Conservation (phyloP, 495 filamentous ascomycete species). For the Aspergillus carlsbadensis region DNA sequence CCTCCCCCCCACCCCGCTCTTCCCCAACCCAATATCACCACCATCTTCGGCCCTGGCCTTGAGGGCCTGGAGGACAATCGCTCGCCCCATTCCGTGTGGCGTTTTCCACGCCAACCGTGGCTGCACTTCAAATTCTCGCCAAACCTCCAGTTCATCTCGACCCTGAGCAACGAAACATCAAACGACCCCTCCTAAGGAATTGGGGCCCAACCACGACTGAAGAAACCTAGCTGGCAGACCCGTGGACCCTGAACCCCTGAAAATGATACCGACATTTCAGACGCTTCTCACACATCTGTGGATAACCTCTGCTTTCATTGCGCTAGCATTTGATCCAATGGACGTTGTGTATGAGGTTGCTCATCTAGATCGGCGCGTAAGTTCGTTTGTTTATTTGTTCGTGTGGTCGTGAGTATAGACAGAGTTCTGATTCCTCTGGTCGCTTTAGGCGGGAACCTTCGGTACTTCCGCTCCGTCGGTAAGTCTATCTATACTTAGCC, state of each 20-base stretch:
- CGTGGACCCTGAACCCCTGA: not conserved
- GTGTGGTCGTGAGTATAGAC: not conserved
- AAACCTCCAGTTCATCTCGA: no score
- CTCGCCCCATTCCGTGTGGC: no score
- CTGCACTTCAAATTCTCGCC: no score
- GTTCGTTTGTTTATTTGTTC: not conserved
- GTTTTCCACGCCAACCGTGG: no score
- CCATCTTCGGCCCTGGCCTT: no score
- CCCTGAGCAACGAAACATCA: no score
- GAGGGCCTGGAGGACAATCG: no score
- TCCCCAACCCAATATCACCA: no score
- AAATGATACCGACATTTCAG: not conserved
- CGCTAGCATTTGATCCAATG: slow-evolving; percentile 10
- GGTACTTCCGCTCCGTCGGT: slow-evolving; percentile 13
- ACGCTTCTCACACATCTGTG: slow-evolving; percentile 3
- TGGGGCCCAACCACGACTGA: not conserved
- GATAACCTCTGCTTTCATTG: not conserved
- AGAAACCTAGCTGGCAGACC: not conserved
- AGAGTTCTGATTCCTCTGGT: not conserved
- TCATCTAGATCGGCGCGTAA: slow-evolving; percentile 9
- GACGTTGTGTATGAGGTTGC: slow-evolving; percentile 11
- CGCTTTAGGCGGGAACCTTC: slow-evolving; percentile 2
- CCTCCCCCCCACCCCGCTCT: no score
- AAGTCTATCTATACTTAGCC: slow-evolving; percentile 3
- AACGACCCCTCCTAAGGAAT: not conserved